Base-by-base conservation (phyloP, 257 asterid species). In the Anisodus acutangulus region DNA sequence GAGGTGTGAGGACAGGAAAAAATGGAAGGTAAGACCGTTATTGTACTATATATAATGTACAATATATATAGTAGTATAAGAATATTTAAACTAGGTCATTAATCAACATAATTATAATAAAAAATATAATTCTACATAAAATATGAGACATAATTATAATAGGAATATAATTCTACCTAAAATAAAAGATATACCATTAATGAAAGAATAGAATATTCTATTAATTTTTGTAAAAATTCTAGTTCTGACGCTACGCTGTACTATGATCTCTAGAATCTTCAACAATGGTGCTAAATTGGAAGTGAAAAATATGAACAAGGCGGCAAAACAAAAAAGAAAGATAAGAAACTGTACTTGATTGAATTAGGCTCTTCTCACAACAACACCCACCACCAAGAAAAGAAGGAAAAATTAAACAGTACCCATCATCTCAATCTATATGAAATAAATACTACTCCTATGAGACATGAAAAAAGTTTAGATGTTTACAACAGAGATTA, bases 381-480 rank as follows among this genome's bases (percentile, higher is more conserved):
- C 81, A 76, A 76, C 81, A 76, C 59, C 81, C 81, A 51, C 81
- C 81, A 53, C 81, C 57, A 26, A 26, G 2, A 49, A 51, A 5
- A 19, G 8, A 71, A 43, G 2, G 8, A 58, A 71, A 22, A 10
- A 37, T 71, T 43, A 22, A 76, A 53, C 81, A 41, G 45, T 41
- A 76, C 8, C 43, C 19, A 26, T 53, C 19, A 76, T 26, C 19
- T 53, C 22, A 51, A 26, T 31, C 45, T 66, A 31, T 31, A 31
- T 66, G 45, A 64, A 57, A 81, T 35, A 11, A 45, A 70, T 45
- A 72, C 70, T 58, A 80, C 69, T 58, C 69, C 69, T 57, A 59
- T 39, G 2, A 76, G 6, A 49, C 9, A 76, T 12, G 31, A 12
- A 71, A 55, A 63, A 8, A n/a, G 10, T 15, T 26, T 10, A 49